A percentile compares a stretch with the other conserved stretches of the same genome.
Evolutionary conservation across 768 basidiomycete species (phyloP).

Genomic region (Suillus bovinus): DNA sequence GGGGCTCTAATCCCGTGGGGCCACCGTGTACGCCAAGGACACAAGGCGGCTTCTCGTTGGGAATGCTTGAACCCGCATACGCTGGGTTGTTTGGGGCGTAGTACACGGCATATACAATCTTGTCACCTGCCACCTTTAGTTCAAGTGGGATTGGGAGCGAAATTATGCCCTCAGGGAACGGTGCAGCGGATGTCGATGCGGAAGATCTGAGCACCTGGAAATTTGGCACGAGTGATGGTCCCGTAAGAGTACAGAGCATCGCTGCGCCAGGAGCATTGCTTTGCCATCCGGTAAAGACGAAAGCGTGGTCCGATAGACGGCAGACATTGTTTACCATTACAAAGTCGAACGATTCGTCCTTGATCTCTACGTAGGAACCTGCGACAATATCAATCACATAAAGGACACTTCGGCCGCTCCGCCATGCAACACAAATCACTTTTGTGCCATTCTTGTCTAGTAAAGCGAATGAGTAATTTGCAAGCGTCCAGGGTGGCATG

Average conservation of each 20-base stretch:
- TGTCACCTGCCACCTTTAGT: conserved; percentile 18
- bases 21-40: conserved; percentile 70
- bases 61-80: conserved; percentile 44
- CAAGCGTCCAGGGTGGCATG: conserved; percentile 19
- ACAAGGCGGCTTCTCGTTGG: conserved; percentile 63
- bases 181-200: conserved; percentile 1
- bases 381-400: conserved; percentile 29
- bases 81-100: conserved; percentile 63
- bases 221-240: conserved; percentile 4
- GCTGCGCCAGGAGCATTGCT: conserved; percentile 9
- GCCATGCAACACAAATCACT: conserved; percentile 33
- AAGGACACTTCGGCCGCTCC: conserved; percentile 31
- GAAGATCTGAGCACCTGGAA: conserved; percentile 14
- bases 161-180: conserved; percentile 21
- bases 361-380: conserved; percentile 9
- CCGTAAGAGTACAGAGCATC: conserved; percentile 8
- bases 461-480: conserved; percentile 21
- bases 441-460: conserved; percentile 22
- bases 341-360: neutral
- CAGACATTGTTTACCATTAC: neutral
- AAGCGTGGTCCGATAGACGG: neutral
- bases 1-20: conserved; percentile 50
- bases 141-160: conserved; percentile 14
- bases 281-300: conserved; percentile 1
- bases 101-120: conserved; percentile 55